Evolutionary conservation across 768 basidiomycete species (phyloP).

Genomic region (Coprinopsis cinerea): DNA sequence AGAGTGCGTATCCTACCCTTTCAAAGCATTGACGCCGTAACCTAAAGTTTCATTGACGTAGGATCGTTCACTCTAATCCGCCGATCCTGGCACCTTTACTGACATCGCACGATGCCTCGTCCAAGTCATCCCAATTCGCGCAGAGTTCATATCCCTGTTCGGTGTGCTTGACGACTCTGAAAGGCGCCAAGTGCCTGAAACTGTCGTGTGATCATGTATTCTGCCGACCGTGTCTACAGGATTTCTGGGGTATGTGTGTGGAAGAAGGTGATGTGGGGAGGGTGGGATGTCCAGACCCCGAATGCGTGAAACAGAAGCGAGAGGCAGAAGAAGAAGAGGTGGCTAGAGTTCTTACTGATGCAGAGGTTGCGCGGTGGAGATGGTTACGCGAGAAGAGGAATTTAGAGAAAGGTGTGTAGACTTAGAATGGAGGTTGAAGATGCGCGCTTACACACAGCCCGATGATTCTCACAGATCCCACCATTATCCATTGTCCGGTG

Average conservation of each 20-base stretch:
- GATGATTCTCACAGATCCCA: slow-evolving; percentile 58
- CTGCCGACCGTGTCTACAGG: slow-evolving; percentile 71
- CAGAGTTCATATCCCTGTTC: slow-evolving; percentile 63
- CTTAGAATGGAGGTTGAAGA: not conserved
- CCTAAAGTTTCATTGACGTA: slow-evolving; percentile 16
- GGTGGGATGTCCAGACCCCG: slow-evolving; percentile 78
- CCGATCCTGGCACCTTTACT: slow-evolving; percentile 44
- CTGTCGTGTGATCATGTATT: slow-evolving; percentile 75
- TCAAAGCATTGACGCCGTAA: not conserved
- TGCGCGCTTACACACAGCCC: too few species aligned
- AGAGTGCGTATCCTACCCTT: slow-evolving; percentile 25
- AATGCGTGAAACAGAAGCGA: slow-evolving; percentile 61
- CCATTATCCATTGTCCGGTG: slow-evolving; percentile 77
- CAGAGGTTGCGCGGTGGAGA: slow-evolving; percentile 65
- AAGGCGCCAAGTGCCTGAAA: slow-evolving; percentile 70
- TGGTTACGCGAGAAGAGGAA: slow-evolving; percentile 70
- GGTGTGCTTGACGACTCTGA: slow-evolving; percentile 68
- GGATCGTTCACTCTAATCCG: slow-evolving; percentile 55
- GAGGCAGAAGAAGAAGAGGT: slow-evolving; percentile 71
- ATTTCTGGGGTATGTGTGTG: slow-evolving; percentile 82
- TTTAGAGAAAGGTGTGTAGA: slow-evolving; percentile 58
- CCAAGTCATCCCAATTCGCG: slow-evolving; percentile 50
- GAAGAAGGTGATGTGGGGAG: slow-evolving; percentile 68
- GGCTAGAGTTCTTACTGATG: slow-evolving; percentile 58
- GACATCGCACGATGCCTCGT: slow-evolving; percentile 39